Evolutionary conservation across 345 rosid species (phyloP).

Genomic region (Euphorbia peplus): DNA sequence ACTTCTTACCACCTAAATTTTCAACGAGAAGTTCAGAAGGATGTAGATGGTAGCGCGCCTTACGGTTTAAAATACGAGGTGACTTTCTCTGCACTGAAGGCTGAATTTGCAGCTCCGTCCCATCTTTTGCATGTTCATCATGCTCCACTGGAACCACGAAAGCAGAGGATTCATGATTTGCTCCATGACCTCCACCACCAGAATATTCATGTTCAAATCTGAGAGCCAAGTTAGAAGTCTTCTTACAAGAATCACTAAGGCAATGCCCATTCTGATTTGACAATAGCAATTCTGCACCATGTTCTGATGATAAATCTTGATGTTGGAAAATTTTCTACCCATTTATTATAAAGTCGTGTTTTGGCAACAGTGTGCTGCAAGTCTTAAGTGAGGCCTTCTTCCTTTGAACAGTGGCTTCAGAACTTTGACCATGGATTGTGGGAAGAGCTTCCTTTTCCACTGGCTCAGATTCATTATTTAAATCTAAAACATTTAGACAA

Average conservation of each 20-base stretch:
- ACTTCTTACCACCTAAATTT: constrained; percentile 14
- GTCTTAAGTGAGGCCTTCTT: constrained; percentile 35
- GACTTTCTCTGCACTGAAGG: constrained; percentile 25
- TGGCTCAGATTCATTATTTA: constrained; percentile 17
- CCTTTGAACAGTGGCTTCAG: constrained; percentile 30
- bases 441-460: constrained; percentile 23
- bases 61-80: constrained; percentile 30
- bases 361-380: constrained; percentile 36
- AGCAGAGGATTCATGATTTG: constrained; percentile 9
- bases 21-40: constrained; percentile 26
- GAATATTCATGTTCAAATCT: constrained; percentile 14
- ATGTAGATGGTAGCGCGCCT: constrained; percentile 24
- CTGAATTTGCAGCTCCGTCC: constrained; percentile 20
- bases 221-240: constrained; percentile 16
- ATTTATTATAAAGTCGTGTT: constrained; percentile 19
- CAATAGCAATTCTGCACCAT: constrained; percentile 8
- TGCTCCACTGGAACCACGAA: constrained; percentile 17
- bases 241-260: constrained; percentile 8
- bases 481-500: constrained; percentile 14
- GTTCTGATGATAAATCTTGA: constrained; percentile 16
- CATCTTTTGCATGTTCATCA: constrained; percentile 25
- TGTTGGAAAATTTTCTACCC: constrained; percentile 11
- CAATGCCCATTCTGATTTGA: constrained; percentile 15
- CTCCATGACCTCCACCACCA: constrained; percentile 17
- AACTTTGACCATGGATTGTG: constrained; percentile 16